phyloP scores from a whole-genome alignment of 2,329 filamentous ascomycete genomes.

The Xylariaceae sp. region DNA sequence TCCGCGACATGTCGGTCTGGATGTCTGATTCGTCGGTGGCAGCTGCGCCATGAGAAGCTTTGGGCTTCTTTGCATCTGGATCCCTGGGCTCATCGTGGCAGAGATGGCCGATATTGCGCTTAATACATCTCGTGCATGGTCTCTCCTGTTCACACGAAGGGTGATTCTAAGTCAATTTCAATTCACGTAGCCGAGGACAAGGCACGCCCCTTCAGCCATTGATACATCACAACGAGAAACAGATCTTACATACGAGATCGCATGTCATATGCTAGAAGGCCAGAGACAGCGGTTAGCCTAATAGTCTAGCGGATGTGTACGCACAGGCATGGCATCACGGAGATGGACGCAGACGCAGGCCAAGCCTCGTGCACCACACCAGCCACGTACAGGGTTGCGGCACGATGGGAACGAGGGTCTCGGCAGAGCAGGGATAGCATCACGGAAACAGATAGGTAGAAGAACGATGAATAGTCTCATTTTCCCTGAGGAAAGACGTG shows the following conservation, averaged over 20 bases:
- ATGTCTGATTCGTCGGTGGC: conserved; percentile 58
- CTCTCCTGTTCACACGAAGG: conserved; percentile 62
- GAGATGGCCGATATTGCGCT: conserved; percentile 95
- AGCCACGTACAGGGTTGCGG: conserved; percentile 6
- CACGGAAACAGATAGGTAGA: conserved; percentile 16
- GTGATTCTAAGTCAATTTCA: conserved; percentile 31
- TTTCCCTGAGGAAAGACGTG: conserved; percentile 24
- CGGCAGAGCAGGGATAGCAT: conserved; percentile 12
- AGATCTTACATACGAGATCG: conserved; percentile 68
- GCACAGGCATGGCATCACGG: conserved; percentile 3
- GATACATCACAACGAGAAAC: conserved; percentile 24
- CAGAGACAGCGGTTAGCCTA: conserved; percentile 42
- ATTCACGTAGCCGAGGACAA: conserved; percentile 23
- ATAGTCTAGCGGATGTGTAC: conserved; percentile 18
- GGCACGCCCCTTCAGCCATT: conserved; percentile 19
- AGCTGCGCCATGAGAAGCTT: conserved; percentile 56
- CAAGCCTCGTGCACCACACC: conserved; percentile 16
- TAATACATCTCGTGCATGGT: conserved; percentile 95
- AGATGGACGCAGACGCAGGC: conserved; percentile 10
- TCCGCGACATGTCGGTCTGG: conserved; percentile 48
- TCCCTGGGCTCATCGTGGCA: conserved; percentile 98
- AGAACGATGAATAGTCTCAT: not conserved
- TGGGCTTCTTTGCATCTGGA: conserved; percentile 72
- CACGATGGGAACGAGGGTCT: conserved; percentile 14
- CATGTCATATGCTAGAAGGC: conserved; percentile 79